phyloP scores from a whole-genome alignment of 768 basidiomycete species.

The Trametes meyenii region DNA sequence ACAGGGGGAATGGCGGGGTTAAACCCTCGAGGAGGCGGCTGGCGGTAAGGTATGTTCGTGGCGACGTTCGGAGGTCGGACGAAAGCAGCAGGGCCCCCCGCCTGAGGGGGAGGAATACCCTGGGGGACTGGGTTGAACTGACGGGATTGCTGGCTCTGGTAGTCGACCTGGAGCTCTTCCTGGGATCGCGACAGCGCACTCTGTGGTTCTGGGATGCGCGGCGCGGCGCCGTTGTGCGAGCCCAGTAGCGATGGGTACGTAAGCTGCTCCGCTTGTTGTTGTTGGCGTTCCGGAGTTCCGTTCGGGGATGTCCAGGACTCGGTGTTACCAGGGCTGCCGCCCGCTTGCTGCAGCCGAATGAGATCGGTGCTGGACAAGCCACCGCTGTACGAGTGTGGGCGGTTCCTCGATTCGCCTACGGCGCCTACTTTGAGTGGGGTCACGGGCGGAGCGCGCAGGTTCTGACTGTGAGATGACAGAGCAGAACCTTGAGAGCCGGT shows the following conservation, averaged over 20 bases:
- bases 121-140: slow-evolving; percentile 49
- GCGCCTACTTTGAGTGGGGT: slow-evolving; percentile 56
- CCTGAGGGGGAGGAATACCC: slow-evolving; percentile 43
- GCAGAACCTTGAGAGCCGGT: slow-evolving; percentile 61
- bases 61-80: slow-evolving; percentile 54
- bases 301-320: slow-evolving; percentile 33
- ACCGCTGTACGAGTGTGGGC: slow-evolving; percentile 82
- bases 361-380: slow-evolving; percentile 75
- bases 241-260: slow-evolving; percentile 68
- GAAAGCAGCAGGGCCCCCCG: slow-evolving; percentile 43
- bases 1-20: slow-evolving; percentile 51
- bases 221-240: slow-evolving; percentile 44
- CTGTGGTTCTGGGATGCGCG: slow-evolving; percentile 49
- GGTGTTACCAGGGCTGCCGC: slow-evolving; percentile 37
- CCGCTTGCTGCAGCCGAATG: slow-evolving; percentile 73
- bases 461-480: slow-evolving; percentile 54
- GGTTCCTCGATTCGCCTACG: slow-evolving; percentile 65
- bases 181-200: slow-evolving; percentile 23
- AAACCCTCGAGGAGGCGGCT: slow-evolving; percentile 53
- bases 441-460: slow-evolving; percentile 51
- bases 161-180: slow-evolving; percentile 53
- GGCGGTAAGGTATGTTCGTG: slow-evolving; percentile 58
- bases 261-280: slow-evolving; percentile 37
- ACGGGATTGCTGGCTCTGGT: slow-evolving; percentile 59
- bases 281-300: slow-evolving; percentile 34